Base-by-base conservation (phyloP, 257 asterid species). In the Linaria vulgaris region DNA sequence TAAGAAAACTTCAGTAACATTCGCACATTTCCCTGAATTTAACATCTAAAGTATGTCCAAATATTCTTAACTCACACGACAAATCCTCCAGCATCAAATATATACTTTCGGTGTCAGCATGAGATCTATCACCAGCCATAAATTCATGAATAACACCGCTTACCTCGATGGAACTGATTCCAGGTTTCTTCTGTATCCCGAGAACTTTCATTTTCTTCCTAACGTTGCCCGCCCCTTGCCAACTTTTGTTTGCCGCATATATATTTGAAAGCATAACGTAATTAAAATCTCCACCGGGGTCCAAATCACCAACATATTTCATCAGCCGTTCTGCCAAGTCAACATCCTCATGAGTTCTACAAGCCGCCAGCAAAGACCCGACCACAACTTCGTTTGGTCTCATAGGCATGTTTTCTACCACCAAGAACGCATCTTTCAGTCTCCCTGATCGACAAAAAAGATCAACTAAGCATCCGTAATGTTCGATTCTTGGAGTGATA, bases 201-300 rank as follows among this genome's bases (percentile, higher is more conserved):
- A 54, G 89, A 19, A 61, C 80, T 84, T 89, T 89, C 97, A 89
- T 89, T 74, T 72, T 85, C 86, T 67, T 84, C 84, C 97, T 81
- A 67, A 80, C 76, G 0, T 76, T 74, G 72, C 85, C 77, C 22
- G 95, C 94, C 66, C 94, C 94, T 6, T 55, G 68, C 95, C 95
- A 87, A 52, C 91, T 83, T 52, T 94, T 95, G 0, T 21, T 55
- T 2, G 89, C 72, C 12, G 97, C 95, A 50, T 87, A 83, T 46
- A 83, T 78, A 67, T 90, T 90, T 4, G 95, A 87, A 27, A 90
- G 70, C 74, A 85, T n/a, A 9, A 76, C 86, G 31, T 85, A 72
- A 67, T 80, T 81, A 12, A 78, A 85, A 73, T 87, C 91, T 19
- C 88, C 90, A 5, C 44, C 64, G 0, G 80, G 83, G 61, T 84